Percentiles rank a stretch among this genome's conserved stretches.
These are phyloP conservation scores for Talaromyces amestolkiae DNA, from an alignment of 2,329 filamentous ascomycete genomes.

Conservation along the genomic window DNA sequence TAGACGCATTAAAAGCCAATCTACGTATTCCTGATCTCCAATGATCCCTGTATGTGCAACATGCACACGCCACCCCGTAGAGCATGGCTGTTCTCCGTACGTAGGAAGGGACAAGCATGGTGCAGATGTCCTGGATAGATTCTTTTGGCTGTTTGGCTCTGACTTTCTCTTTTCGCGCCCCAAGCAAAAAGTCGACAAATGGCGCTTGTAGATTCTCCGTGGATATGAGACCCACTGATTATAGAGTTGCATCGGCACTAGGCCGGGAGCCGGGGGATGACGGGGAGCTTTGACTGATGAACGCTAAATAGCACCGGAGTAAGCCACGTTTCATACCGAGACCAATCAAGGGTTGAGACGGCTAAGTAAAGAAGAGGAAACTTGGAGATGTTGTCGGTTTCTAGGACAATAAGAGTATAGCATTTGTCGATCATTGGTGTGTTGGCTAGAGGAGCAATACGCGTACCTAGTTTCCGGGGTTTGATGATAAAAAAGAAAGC, in stretches of 20 bases:
- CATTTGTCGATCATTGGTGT: constrained; percentile 3
- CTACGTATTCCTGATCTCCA: background rate
- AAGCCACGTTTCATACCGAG: background rate
- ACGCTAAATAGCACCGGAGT: background rate
- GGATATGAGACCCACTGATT: constrained; percentile 1
- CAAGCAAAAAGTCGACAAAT: background rate
- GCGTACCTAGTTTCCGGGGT: background rate
- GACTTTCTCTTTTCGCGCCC: background rate
- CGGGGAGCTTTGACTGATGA: background rate
- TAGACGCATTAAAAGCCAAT: background rate
- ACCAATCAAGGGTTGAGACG: background rate
- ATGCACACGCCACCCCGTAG: background rate
- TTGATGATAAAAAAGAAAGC: background rate
- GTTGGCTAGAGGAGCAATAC: background rate
- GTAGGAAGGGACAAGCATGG: background rate
- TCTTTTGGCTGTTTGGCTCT: too few species aligned
- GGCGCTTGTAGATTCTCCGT: background rate
- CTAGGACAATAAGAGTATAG: background rate
- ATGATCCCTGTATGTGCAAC: background rate
- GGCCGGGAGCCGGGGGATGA: background rate
- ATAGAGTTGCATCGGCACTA: constrained; percentile 12
- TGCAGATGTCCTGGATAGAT: background rate
- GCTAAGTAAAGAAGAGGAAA: background rate
- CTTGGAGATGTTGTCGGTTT: background rate
- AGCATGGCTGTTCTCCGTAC: background rate